These are phyloP conservation scores for Protostelium mycophagum DNA, from an alignment of 78 protist species.

Conservation along the genomic window DNA sequence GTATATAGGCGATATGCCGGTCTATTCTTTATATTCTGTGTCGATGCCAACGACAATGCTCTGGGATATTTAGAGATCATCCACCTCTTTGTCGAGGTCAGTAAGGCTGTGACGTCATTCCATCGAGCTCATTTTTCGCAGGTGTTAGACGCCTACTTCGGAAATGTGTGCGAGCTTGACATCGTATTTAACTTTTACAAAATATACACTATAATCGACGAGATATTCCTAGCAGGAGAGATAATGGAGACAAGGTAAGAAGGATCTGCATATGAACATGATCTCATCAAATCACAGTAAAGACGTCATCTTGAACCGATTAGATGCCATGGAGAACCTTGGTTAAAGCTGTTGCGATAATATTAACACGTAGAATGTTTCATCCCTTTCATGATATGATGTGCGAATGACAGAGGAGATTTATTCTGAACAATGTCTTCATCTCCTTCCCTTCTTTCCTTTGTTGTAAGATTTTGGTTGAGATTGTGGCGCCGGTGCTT, in stretches of 20 bases:
- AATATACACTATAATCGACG: slow-evolving; percentile 90
- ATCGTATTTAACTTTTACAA: slow-evolving; percentile 93
- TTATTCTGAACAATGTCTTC: too few species aligned
- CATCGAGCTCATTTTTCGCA: too few species aligned
- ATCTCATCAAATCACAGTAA: too few species aligned
- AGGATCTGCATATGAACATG: slow-evolving; percentile 3
- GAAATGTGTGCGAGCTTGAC: slow-evolving; percentile 97
- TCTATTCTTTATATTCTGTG: slow-evolving; percentile 90
- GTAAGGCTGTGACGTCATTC: not conserved
- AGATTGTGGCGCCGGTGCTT: too few species aligned
- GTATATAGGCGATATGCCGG: slow-evolving; percentile 96
- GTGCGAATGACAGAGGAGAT: too few species aligned
- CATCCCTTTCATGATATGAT: too few species aligned
- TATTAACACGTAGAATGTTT: too few species aligned
- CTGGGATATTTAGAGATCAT: slow-evolving; percentile 89
- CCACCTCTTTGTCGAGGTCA: slow-evolving; percentile 94
- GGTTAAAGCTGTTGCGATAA: not conserved
- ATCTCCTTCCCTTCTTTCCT: too few species aligned
- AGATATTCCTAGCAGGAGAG: slow-evolving; percentile 96
- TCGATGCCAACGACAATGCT: slow-evolving; percentile 93
- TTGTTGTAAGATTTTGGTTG: too few species aligned
- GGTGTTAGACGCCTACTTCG: slow-evolving; percentile 89
- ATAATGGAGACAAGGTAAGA: slow-evolving; percentile 90
- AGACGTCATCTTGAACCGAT: not conserved
- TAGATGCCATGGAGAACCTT: not conserved